Percentiles rank a stretch among this genome's conserved stretches.
Conservation (phyloP, 257 asterid genomes). For the Ocimum tenuiflorum region DNA sequence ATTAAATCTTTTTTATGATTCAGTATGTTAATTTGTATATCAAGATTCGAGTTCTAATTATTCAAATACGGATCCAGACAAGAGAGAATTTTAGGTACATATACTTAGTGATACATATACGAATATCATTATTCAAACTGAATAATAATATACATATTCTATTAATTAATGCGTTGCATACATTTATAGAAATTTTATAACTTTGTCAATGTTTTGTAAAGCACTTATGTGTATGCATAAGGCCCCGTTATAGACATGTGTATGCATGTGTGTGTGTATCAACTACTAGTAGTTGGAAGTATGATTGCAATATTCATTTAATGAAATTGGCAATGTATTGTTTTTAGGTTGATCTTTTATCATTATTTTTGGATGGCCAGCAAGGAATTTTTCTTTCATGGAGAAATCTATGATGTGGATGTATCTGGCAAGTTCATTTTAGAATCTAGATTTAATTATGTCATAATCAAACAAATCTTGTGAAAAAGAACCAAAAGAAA, state of each 20-base stretch:
- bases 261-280: background rate
- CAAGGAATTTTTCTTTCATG: background rate
- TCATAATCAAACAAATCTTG: background rate
- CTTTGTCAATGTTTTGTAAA: background rate
- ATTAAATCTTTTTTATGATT: too few species aligned
- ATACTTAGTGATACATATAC: background rate
- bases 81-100: background rate
- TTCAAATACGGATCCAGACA: background rate
- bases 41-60: too few species aligned
- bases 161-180: background rate
- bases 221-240: background rate
- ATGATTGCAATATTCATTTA: background rate
- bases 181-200: background rate
- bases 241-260: too few species aligned
- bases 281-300: background rate
- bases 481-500: background rate
- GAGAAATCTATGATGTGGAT: background rate
- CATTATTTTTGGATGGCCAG: background rate
- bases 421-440: background rate
- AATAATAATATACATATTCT: background rate
- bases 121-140: background rate
- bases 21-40: too few species aligned
- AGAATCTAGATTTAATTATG: background rate
- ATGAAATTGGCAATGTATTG: background rate
- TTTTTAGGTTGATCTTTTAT: background rate